Percentiles rank a stretch among this genome's conserved stretches.
These are phyloP conservation scores for Picea glauca DNA, from an alignment of 75 land plant species.

Conservation along the genomic window DNA sequence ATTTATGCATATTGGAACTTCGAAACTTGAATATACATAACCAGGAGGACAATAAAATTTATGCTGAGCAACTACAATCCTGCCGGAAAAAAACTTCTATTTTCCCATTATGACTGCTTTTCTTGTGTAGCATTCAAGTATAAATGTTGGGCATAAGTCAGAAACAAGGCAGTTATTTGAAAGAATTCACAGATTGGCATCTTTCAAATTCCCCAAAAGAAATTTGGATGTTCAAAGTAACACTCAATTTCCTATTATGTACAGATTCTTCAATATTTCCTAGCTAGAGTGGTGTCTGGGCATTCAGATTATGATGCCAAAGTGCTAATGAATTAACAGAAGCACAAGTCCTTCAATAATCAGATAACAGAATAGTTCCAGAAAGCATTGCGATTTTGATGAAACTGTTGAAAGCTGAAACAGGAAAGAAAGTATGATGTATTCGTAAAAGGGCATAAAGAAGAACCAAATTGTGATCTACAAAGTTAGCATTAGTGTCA, in stretches of 20 bases:
- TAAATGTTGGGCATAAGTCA: not conserved
- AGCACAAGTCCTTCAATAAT: not conserved
- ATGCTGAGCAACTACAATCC: not conserved
- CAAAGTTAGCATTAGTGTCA: too few species aligned
- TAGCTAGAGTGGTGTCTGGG: not conserved
- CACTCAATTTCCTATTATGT: not conserved
- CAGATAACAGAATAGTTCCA: not conserved
- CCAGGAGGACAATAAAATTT: not conserved
- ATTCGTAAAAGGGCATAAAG: too few species aligned
- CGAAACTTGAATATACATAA: not conserved
- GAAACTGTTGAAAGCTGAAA: not conserved
- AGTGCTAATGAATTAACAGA: too few species aligned
- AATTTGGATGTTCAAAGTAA: not conserved
- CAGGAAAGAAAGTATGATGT: too few species aligned
- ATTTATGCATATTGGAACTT: not conserved
- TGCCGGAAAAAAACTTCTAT: not conserved
- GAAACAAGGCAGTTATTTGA: not conserved
- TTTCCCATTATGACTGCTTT: not conserved
- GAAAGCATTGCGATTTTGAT: not conserved
- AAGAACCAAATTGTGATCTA: too few species aligned
- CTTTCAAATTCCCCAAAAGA: not conserved
- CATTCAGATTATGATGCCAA: too few species aligned
- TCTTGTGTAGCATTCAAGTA: not conserved
- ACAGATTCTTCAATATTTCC: not conserved
- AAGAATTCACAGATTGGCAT: not conserved